Evolutionary conservation across 441 rosid genomes (phyloP), one percentile per base, ranked within the genome.

Genomic region (Viola pubescens): DNA sequence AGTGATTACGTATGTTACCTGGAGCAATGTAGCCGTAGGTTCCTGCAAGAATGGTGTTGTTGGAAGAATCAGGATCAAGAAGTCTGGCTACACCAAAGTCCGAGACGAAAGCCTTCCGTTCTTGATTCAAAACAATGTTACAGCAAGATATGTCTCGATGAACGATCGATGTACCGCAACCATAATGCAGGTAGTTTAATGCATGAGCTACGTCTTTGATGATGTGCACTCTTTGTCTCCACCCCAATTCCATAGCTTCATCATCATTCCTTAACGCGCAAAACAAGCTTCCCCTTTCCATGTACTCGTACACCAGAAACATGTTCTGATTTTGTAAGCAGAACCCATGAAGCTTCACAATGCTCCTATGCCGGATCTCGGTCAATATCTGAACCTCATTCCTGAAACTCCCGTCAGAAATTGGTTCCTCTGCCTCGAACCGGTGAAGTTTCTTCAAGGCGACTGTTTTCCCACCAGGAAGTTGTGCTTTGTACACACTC

Each of bases 21-120:
- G 76, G 76, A 11, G 74, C 77, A 7, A 68, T 61, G 14, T 76
- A 72, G 10, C 75, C 75, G 9, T 7, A 56, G 13, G 74, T 72
- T 2, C 75, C 75, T 0, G 49, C 67, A 12, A 56, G n/a, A 4
- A 50, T 3, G 0, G 72, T 72, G 6, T 5, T 44, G 48, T 63
- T 70, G 14, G 77, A 63, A 9, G 75, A 76, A 42, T 65, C 53
- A 2, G 72, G 59, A 47, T 43, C 34, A 10, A 73, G 44, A 13
- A 66, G 53, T 37, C 62, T 64, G 1, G 57, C 68, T 1, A 8
- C 14, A 0, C 68, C 62, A 6, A 64, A 64, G 16, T 64, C 62
- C 0, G 56, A 34, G 3, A 56, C 50, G 49, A 50, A 56, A 4
- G 43, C 50, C 13, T 13, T 16, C 16, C 49, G n/a, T 9, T 49